Evolutionary conservation across 768 basidiomycete species (phyloP).

Genomic region (Lactarius hengduanensis): DNA sequence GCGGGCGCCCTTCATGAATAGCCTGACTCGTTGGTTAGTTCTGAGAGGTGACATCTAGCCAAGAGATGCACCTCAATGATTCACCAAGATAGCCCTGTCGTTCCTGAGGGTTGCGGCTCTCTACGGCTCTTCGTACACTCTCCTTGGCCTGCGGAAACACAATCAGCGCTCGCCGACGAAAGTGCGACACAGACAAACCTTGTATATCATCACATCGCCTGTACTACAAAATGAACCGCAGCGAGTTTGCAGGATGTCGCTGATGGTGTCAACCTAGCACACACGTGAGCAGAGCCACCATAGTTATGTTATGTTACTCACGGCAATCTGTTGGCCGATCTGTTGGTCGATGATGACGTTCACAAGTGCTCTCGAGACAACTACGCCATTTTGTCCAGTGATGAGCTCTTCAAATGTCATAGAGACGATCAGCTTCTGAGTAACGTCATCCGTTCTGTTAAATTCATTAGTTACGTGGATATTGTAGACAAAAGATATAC

Average conservation of each 20-base stretch:
- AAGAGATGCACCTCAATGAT: constrained; percentile 66
- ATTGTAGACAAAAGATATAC: constrained; percentile 31
- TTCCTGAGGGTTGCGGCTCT: constrained; percentile 71
- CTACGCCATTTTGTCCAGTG: constrained; percentile 79
- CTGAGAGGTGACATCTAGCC: not conserved
- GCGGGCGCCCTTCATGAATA: constrained; percentile 86
- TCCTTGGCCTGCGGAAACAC: constrained; percentile 71
- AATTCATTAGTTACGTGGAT: not conserved
- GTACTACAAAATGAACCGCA: constrained; percentile 98
- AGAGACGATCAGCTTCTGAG: constrained; percentile 63
- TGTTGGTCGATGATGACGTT: constrained; percentile 98
- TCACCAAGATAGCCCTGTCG: constrained; percentile 79
- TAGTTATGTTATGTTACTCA: constrained; percentile 41
- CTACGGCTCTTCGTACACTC: constrained; percentile 86
- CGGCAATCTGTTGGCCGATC: constrained; percentile 94
- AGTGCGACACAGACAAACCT: constrained; percentile 47
- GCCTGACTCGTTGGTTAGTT: constrained; percentile 41
- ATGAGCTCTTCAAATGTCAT: constrained; percentile 88
- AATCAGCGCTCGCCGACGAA: not conserved
- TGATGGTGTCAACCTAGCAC: constrained; percentile 88
- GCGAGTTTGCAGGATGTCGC: constrained; percentile 88
- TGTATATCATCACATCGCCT: constrained; percentile 97
- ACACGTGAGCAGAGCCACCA: not conserved
- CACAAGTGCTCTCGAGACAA: constrained; percentile 85
- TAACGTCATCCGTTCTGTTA: constrained; percentile 65